A percentile compares a stretch with the other conserved stretches of the same genome.
These are phyloP conservation scores for Cutaneotrichosporon dermatis DNA, from an alignment of 1,284 basidiomycete genomes.

Conservation along the genomic window DNA sequence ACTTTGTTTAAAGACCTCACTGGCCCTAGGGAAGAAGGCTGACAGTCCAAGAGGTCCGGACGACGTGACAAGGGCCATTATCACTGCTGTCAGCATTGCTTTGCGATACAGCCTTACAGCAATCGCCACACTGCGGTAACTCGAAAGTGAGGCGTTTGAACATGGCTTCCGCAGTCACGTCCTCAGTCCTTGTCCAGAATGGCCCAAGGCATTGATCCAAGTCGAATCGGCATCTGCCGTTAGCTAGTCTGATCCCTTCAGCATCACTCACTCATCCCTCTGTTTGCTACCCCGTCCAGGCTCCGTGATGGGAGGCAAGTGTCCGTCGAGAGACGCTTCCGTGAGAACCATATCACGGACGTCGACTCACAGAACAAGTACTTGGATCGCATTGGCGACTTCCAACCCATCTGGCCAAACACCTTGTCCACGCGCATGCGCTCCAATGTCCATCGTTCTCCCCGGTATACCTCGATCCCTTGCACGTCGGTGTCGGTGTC, in stretches of 20 bases:
- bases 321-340: slow-evolving; percentile 41
- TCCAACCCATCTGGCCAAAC: slow-evolving; percentile 37
- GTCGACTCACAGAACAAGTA: slow-evolving; percentile 34
- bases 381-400: slow-evolving; percentile 34
- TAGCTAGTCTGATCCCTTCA: background rate
- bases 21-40: slow-evolving; percentile 51
- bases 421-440: slow-evolving; percentile 24
- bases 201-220: slow-evolving; percentile 45
- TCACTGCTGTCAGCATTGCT: slow-evolving; percentile 40
- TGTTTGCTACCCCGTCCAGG: slow-evolving; percentile 10
- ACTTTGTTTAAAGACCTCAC: slow-evolving; percentile 15
- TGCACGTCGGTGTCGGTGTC: slow-evolving; percentile 29
- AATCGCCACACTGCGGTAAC: slow-evolving; percentile 53
- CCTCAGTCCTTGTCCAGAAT: slow-evolving; percentile 33
- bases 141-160: slow-evolving; percentile 54
- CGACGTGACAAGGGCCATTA: slow-evolving; percentile 51
- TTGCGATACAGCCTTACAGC: slow-evolving; percentile 45
- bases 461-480: slow-evolving; percentile 38
- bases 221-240: slow-evolving; percentile 35
- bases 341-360: background rate
- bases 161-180: slow-evolving; percentile 44
- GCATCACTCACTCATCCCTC: slow-evolving; percentile 22
- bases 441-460: slow-evolving; percentile 39
- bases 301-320: slow-evolving; percentile 33
- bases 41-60: slow-evolving; percentile 53